Base-by-base conservation (phyloP, 441 rosid species). In the Syzygium malaccense region DNA sequence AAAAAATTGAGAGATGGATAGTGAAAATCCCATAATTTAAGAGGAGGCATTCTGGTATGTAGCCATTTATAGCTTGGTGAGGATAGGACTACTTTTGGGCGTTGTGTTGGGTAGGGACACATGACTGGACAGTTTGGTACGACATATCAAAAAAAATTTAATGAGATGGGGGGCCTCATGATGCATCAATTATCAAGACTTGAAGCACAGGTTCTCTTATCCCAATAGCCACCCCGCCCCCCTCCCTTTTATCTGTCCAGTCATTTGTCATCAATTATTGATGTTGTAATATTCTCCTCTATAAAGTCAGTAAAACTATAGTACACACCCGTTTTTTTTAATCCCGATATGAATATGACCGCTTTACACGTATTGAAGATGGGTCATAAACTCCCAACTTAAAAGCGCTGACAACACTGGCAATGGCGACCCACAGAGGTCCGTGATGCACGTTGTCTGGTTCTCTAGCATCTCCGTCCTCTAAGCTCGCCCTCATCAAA, bases 191-290 rank as follows among this genome's bases (percentile, higher is more conserved):
- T 75, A 41, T 75, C 83, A 13, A 23, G 55, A 91, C 86, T 87
- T 51, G 54, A 41, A 33, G 86, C 88, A 86, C 62, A 37, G 89
- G 89, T 90, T 89, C 92, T 87, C 93, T 91, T 87, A 92, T 93
- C 95, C 88, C 64, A 93, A 90, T 80, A 62, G 48, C 9, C 48
- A 1, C 48, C 85, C 85, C 53, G 79, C 53, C 90, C 6, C 20
- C 62, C 18, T 1, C 0, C 23, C 80, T 33, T 92, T 90, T 87
- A 86, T 58, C 55, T 55, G 91, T 88, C 86, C 88, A 33, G 93
- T 92, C 94, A 92, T 89, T 90, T 91, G 54, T 91, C 93, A 54
- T 89, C 92, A 90, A 90, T 93, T 91, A 92, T 91, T 90, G 92
- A 90, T 90, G 85, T 56, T 56, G 75, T 86, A 86, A 84, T 90